Base-by-base conservation (phyloP, 1,284 basidiomycete species). In the Bjerkandera adusta region DNA sequence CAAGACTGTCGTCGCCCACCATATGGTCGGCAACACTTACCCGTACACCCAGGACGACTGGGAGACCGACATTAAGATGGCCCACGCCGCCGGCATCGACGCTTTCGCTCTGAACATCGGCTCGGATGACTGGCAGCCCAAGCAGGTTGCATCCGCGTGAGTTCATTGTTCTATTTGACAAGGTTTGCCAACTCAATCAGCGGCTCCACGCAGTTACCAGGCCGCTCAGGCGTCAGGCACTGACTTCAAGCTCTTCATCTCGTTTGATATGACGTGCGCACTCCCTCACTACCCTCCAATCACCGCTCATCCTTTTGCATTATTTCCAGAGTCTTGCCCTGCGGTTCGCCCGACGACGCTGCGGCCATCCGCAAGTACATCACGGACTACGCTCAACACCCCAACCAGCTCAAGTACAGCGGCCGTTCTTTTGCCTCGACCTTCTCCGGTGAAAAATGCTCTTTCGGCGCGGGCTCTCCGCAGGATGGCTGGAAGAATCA, bases 171-270 rank as follows among this genome's bases (percentile, higher is more conserved):
- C 11, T 35, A 6, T 0, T 18, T n/a, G 12, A 18, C 44, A 34
- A 36, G 36, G 5, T 29, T 20, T 16, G 16, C 5, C 13, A 1
- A 34, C 35, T 4, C 16, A 29, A 26, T 36, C 29, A 36, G 27
- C 37, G 46, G 25, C 50, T 40, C 26, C 35, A 15, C 38, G 30
- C 56, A 76, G 75, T 26, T 84, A 76, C 60, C 56, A 72, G 39
- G 82, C 83, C 32, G 83, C 84, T 11, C 59, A 65, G 18, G 65
- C 75, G 43, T 76, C 75, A 12, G 75, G 71, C 13, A 68, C 75
- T 4, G 70, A 65, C 40, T 92, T 92, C 72, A 88, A 88, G 63
- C 67, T 92, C 43, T 91, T 90, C 69, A 63, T 92, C 57, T 88
- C 83, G 13, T 77, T 91, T 42, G 89, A 92, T 63, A 89, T 92